Base-by-base conservation (phyloP, 148 eudicot genomes). In the Gaultheria prostrata region DNA sequence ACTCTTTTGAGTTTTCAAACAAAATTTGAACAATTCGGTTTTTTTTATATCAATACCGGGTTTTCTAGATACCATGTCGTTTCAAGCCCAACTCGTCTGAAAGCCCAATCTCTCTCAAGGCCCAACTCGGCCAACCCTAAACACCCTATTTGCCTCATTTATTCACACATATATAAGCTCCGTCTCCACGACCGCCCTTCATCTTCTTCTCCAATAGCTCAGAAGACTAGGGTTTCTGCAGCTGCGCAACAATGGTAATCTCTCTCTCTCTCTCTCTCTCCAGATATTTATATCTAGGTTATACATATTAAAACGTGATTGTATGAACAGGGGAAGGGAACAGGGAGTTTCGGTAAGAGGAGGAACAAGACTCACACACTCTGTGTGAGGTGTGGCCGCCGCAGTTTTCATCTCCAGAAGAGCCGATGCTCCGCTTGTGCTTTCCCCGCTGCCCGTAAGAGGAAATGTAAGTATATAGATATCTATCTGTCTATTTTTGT, bases 341-440 rank as follows among this genome's bases (percentile, higher is more conserved):
- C 97, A 50, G 97, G 97, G 21, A 93, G 97, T 67, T 92, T 92
- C 26, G 97, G 97, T 84, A 93, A 93, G 90, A 90, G 94, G 78
- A 92, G 98, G 89, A 94, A 94, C 93, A 94, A 94, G 91, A 94
- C 98, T 9, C 98, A 94, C 89, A 94, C 98, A 2, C 86, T 94
- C 32, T 94, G 98, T 82, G 92, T 93, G 63, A 81, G 98, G 56
- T 94, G 98, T 48, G 98, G 98, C 8, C 92, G 95, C 48, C 94
- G 98, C 59, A 94, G 98, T 45, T 94, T 94, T 82, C 98, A 94
- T 53, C 92, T 94, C 82, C 98, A 94, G 87, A 94, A 94, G 90
- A 90, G 93, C 80, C 98, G 98, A 3, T 94, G 98, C 84, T 75
- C 94, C 39, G 98, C 95, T 51, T 94, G 98, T 77, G 98, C 91